These are phyloP conservation scores for Dryas octopetala DNA, from an alignment of 306 rosid genomes.

Conservation along the genomic window DNA sequence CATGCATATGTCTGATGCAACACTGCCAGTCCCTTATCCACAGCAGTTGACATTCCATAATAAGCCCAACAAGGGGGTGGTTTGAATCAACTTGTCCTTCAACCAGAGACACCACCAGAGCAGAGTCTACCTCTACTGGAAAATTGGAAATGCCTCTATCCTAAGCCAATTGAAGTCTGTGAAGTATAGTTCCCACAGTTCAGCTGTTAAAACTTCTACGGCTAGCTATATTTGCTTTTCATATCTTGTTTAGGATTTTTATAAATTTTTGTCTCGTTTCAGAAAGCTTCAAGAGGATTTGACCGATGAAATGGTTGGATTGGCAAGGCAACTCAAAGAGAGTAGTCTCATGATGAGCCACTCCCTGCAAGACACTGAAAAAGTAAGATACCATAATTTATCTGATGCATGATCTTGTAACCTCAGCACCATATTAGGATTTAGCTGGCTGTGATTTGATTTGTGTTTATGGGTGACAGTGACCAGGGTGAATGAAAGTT, in stretches of 20 bases:
- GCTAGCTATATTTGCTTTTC: not conserved
- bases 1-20: not conserved
- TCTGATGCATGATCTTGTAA: not conserved
- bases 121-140: not conserved
- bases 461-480: not conserved
- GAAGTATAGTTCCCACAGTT: not conserved
- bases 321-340: constrained; percentile 93
- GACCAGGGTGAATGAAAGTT: not conserved
- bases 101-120: not conserved
- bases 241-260: not conserved
- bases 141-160: not conserved
- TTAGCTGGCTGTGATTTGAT: not conserved
- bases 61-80: not conserved
- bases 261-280: not conserved
- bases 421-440: not conserved
- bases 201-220: not conserved
- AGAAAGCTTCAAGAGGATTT: constrained; percentile 94
- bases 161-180: not conserved
- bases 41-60: no score
- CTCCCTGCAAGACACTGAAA: constrained; percentile 73
- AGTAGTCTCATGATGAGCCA: constrained; percentile 81
- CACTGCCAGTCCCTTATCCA: not conserved
- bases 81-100: not conserved
- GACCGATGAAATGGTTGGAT: constrained; percentile 91
- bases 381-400: constrained; percentile 39